phyloP scores from a whole-genome alignment of 768 basidiomycete genomes.

The Phaffia australis region DNA sequence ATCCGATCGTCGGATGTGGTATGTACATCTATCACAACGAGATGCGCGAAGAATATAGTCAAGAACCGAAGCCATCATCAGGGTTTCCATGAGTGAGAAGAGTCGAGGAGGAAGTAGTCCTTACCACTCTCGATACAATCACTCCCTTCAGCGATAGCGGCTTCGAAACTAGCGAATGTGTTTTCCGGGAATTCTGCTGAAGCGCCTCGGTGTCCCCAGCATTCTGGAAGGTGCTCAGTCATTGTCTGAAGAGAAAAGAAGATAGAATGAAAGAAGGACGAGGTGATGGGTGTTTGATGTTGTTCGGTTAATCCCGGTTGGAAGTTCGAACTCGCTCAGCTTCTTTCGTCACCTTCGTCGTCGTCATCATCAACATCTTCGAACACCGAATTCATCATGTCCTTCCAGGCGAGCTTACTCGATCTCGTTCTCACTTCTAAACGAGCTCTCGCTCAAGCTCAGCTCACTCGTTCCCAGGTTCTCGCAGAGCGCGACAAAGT shows the following conservation, averaged over 20 bases:
- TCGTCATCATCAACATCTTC: too few species aligned
- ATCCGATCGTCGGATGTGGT: slow-evolving; percentile 77
- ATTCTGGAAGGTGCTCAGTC: slow-evolving; percentile 46
- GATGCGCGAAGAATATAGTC: neutral
- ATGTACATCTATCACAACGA: slow-evolving; percentile 68
- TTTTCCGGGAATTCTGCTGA: slow-evolving; percentile 66
- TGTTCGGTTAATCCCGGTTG: too few species aligned
- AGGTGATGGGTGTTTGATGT: neutral
- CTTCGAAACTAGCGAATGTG: slow-evolving; percentile 87
- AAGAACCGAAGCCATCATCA: too few species aligned
- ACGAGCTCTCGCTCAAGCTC: slow-evolving; percentile 5
- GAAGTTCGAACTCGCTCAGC: too few species aligned
- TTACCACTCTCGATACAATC: slow-evolving; percentile 92
- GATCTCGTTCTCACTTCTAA: slow-evolving; percentile 7
- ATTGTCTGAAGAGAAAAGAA: neutral
- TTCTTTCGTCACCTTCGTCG: too few species aligned
- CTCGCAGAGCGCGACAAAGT: neutral
- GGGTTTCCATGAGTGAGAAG: neutral
- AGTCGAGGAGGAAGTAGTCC: slow-evolving; percentile 24
- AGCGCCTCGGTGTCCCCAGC: slow-evolving; percentile 67
- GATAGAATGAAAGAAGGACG: too few species aligned
- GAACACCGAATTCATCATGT: too few species aligned
- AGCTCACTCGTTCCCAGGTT: neutral
- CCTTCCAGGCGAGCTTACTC: neutral
- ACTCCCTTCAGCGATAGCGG: slow-evolving; percentile 86